A percentile compares a stretch with the other conserved stretches of the same genome.
Conservation (phyloP, 306 rosid genomes). For the Casuarina glauca region DNA sequence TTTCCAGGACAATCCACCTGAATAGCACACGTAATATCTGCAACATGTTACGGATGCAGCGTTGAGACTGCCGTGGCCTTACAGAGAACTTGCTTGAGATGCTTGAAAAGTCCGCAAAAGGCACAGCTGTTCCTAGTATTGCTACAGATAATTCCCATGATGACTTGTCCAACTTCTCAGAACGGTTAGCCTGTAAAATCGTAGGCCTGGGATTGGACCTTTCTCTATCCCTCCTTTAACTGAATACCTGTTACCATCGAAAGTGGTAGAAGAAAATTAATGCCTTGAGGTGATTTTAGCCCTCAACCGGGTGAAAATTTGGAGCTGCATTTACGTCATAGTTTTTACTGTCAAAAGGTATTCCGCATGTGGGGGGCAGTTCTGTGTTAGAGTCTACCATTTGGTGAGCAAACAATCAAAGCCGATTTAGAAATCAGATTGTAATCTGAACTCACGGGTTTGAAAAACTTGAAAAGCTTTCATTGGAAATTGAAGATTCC, state of each 20-base stretch:
- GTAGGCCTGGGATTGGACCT: neutral
- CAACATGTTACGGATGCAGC: neutral
- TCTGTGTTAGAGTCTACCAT: slow-evolving; percentile 27
- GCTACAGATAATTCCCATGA: slow-evolving; percentile 1
- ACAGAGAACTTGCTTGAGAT: neutral
- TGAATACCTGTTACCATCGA: neutral
- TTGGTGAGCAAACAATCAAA: slow-evolving; percentile 44
- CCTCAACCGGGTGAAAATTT: neutral
- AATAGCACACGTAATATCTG: neutral
- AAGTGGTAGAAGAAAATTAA: neutral
- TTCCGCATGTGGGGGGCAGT: slow-evolving; percentile 17
- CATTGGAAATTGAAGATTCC: slow-evolving; percentile 56
- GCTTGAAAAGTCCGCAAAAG: neutral
- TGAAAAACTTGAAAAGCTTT: slow-evolving; percentile 17
- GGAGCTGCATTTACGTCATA: neutral
- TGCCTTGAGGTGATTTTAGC: neutral
- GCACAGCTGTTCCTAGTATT: neutral
- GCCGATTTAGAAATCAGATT: slow-evolving; percentile 31
- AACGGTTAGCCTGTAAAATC: slow-evolving; percentile 3
- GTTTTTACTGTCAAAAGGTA: no score
- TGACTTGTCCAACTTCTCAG: neutral
- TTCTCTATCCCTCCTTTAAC: neutral
- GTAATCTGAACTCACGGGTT: neutral
- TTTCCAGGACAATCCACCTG: no score
- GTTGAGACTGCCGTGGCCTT: neutral